Evolutionary conservation across 2,329 filamentous ascomycete species (phyloP).

Genomic region (Neophaeococcomyces aloes): DNA sequence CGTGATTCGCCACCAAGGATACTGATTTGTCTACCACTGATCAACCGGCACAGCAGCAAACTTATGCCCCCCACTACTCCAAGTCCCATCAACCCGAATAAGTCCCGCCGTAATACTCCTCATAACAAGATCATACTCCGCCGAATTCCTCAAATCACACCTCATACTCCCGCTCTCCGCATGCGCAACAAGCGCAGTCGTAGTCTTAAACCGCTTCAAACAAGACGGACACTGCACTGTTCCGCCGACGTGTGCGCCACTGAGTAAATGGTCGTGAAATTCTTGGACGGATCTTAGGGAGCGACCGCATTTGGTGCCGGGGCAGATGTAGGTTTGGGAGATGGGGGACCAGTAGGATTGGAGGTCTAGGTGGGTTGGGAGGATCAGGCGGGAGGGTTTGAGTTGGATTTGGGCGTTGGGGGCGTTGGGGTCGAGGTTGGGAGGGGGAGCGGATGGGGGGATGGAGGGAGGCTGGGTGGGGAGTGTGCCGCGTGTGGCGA

Average conservation of each 20-base stretch:
- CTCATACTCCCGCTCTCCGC: slow-evolving; percentile 26
- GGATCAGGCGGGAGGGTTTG: neutral
- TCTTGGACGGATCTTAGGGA: slow-evolving; percentile 20
- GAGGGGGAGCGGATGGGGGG: slow-evolving; percentile 3
- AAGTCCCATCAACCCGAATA: slow-evolving; percentile 25
- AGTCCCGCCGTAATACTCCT: slow-evolving; percentile 31
- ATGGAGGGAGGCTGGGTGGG: neutral
- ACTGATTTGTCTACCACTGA: slow-evolving; percentile 12
- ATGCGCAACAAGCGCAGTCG: slow-evolving; percentile 31
- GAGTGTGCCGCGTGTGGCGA: neutral
- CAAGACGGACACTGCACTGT: slow-evolving; percentile 32
- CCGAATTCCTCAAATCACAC: slow-evolving; percentile 3
- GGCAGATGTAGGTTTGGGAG: slow-evolving; percentile 26
- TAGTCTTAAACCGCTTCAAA: slow-evolving; percentile 29
- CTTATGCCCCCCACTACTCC: slow-evolving; percentile 27
- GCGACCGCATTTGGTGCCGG: slow-evolving; percentile 23
- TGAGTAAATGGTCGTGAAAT: slow-evolving; percentile 28
- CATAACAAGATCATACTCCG: slow-evolving; percentile 23
- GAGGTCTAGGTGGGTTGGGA: slow-evolving; percentile 19
- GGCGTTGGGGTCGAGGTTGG: slow-evolving; percentile 1
- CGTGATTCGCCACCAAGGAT: too few species aligned
- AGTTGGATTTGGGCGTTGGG: neutral
- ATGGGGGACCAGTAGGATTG: slow-evolving; percentile 26
- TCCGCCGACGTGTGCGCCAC: slow-evolving; percentile 20
- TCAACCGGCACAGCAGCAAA: slow-evolving; percentile 22